Base-by-base conservation (phyloP, 148 eudicot species). In the Hydrangea macrophylla region DNA sequence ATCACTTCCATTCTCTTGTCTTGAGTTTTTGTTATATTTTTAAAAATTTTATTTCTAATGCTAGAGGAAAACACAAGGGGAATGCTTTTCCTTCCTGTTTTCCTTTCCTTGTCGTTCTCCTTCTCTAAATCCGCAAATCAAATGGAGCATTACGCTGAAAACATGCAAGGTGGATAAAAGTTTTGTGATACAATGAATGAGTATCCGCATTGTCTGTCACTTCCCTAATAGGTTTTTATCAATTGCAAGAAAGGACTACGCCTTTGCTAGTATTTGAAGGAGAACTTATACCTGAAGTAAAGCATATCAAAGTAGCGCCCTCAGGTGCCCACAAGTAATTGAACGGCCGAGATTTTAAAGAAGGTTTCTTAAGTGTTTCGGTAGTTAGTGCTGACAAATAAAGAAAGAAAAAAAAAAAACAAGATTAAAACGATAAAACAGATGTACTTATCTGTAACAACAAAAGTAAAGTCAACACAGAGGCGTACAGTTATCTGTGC, bases 241-340 rank as follows among this genome's bases (percentile, higher is more conserved):
- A 6, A 11, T 42, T 42, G 15, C 48, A 1, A 7, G 15, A 2
- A 42, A 42, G 1, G 48, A 10, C 12, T 42, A 1, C 7, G 48
- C 7, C 7, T 7, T 42, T 42, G 12, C 11, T 42, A 42, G 17
- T 27, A 64, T 45, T 10, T n/a, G n/a, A n/a, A n/a, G 30, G 23
- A 62, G 8, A 69, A 18, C 13, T 6, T 30, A 35, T 76, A 88
- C 98, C 98, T 78, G 98, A 94, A 32, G 99, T 94, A 81, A 94
- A 94, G 84, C 99, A 94, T 78, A 90, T 76, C 5, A 94, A 65
- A 57, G 89, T 96, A 4, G 78, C 85, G 68, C 80, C 80, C 32
- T 81, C 77, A 44, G 96, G 87, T 35, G 92, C 81, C 82, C 78
- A 80, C 40, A 58, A 32, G 81, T 88, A 90, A 58, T 70, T 81